Conservation (phyloP, 2,329 filamentous ascomycete genomes). For the Pseudogymnoascus sp. region DNA sequence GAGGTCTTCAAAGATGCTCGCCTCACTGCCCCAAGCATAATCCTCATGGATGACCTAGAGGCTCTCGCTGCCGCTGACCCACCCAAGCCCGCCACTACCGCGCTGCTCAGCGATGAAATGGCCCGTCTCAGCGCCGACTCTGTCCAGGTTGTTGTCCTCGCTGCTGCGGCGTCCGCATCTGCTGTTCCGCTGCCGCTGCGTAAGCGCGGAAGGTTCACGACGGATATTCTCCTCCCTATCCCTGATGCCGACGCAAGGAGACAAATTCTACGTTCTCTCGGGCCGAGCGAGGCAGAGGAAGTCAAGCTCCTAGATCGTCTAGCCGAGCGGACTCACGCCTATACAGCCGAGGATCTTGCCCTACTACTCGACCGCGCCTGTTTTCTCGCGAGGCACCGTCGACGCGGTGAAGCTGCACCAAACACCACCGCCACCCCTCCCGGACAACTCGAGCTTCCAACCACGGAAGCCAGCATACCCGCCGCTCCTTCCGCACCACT, state of each 20-base stretch:
- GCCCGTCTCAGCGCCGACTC: slow-evolving; percentile 40
- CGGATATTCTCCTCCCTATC: slow-evolving; percentile 66
- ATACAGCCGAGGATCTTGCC: slow-evolving; percentile 70
- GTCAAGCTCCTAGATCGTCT: slow-evolving; percentile 45
- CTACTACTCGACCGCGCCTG: slow-evolving; percentile 51
- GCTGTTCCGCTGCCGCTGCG: slow-evolving; percentile 65
- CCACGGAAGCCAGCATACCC: neutral
- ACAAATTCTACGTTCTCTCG: slow-evolving; percentile 58
- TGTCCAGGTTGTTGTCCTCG: slow-evolving; percentile 61
- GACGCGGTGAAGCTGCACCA: neutral
- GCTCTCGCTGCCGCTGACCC: slow-evolving; percentile 56
- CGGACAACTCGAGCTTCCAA: slow-evolving; percentile 16
- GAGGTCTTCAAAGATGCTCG: slow-evolving; percentile 63
- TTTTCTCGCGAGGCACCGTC: slow-evolving; percentile 27
- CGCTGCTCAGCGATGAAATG: slow-evolving; percentile 45
- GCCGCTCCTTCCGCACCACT: slow-evolving; percentile 2
- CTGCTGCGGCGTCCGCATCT: slow-evolving; percentile 63
- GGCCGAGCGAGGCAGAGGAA: slow-evolving; percentile 36
- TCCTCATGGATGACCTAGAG: slow-evolving; percentile 74
- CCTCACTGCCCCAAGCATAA: slow-evolving; percentile 62
- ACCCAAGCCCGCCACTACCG: slow-evolving; percentile 41
- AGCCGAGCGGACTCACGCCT: slow-evolving; percentile 75
- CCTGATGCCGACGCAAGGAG: slow-evolving; percentile 64
- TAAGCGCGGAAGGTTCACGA: slow-evolving; percentile 54
- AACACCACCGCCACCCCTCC: neutral